Percentiles rank a stretch among this genome's conserved stretches.
Evolutionary conservation across 805 yeast species (phyloP).

Genomic region (Lachancea sp.): DNA sequence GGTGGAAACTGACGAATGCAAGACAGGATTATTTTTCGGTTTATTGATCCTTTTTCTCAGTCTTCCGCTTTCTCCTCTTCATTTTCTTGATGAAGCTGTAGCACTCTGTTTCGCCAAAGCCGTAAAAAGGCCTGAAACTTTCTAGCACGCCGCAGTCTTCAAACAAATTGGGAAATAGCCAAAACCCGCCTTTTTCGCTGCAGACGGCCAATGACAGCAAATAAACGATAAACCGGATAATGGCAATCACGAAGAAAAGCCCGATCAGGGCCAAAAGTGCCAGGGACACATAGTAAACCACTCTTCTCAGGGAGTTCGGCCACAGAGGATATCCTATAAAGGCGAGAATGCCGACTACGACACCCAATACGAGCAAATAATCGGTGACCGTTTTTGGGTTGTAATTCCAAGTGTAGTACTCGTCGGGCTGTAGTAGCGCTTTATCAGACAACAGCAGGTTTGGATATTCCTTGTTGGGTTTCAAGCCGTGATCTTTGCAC

Average conservation of each 20-base stretch:
- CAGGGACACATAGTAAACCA: constrained; percentile 87
- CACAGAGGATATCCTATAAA: constrained; percentile 84
- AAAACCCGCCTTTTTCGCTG: constrained; percentile 62
- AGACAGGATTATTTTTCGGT: not conserved
- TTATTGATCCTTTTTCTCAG: constrained; percentile 17
- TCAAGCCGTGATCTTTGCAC: constrained; percentile 54
- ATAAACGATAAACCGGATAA: constrained; percentile 66
- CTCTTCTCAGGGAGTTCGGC: constrained; percentile 84
- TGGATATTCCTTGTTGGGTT: constrained; percentile 60
- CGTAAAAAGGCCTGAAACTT: constrained; percentile 85
- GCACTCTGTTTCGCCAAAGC: constrained; percentile 54
- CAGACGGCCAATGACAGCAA: constrained; percentile 34
- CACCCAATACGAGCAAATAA: constrained; percentile 33
- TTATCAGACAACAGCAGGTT: constrained; percentile 47
- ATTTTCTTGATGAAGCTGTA: constrained; percentile 29
- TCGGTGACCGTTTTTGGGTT: constrained; percentile 53
- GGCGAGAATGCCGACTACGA: constrained; percentile 58
- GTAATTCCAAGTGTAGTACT: constrained; percentile 80
- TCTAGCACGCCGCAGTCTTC: constrained; percentile 93
- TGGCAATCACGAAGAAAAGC: constrained; percentile 68
- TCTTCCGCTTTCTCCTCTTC: constrained; percentile 28
- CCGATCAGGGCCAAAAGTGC: constrained; percentile 67
- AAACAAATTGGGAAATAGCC: constrained; percentile 94
- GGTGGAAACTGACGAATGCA: not conserved
- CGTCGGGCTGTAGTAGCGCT: constrained; percentile 56